These are phyloP conservation scores for Hydnomerulius pinastri DNA, from an alignment of 768 basidiomycete genomes.

Conservation along the genomic window DNA sequence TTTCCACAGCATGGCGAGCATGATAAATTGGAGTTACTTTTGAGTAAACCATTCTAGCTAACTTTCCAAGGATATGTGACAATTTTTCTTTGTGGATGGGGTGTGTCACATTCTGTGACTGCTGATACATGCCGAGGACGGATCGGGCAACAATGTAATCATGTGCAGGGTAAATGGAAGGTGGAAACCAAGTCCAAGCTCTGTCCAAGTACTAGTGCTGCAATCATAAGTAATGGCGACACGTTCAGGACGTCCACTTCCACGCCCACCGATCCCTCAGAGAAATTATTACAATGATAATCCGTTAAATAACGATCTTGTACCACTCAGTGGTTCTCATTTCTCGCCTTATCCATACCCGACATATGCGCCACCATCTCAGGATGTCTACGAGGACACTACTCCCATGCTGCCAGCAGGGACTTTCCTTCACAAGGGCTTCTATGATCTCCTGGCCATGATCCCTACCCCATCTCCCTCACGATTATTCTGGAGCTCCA, in stretches of 20 bases:
- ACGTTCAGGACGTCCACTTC: constrained; percentile 7
- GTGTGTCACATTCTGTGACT: neutral
- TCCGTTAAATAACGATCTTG: constrained; percentile 6
- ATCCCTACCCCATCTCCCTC: constrained; percentile 73
- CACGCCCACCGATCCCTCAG: neutral
- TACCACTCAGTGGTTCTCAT: constrained; percentile 16
- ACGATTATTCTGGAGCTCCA: constrained; percentile 54
- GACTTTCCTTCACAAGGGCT: constrained; percentile 84
- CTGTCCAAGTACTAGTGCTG: neutral
- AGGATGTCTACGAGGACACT: constrained; percentile 42
- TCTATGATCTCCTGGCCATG: constrained; percentile 82
- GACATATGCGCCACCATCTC: constrained; percentile 18
- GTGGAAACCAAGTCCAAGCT: no score
- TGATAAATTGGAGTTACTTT: neutral
- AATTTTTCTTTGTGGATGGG: neutral
- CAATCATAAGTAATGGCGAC: constrained; percentile 7
- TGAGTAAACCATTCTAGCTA: neutral
- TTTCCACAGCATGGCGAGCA: neutral
- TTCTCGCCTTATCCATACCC: constrained; percentile 39
- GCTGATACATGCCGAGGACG: no score
- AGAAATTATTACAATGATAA: constrained; percentile 1
- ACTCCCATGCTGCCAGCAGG: constrained; percentile 61
- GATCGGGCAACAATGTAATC: no score
- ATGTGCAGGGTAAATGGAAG: no score
- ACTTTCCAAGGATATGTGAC: no score